These are phyloP conservation scores for Globisporangium iwayamae DNA, from an alignment of 352 stramenopile genomes.

Conservation along the genomic window DNA sequence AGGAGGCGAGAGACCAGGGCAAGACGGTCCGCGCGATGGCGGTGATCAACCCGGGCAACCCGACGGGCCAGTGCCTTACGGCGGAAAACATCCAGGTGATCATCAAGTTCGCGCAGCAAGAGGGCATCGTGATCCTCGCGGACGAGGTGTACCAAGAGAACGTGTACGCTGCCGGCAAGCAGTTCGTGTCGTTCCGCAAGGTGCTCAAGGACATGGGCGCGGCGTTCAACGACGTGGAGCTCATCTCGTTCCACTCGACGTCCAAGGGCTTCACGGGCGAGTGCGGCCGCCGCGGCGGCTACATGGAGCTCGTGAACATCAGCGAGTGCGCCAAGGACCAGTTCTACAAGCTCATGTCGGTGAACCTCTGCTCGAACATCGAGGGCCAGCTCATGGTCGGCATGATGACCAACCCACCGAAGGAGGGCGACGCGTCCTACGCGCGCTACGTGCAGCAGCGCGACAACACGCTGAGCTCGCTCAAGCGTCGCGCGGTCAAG, in stretches of 20 bases:
- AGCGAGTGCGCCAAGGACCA: constrained; percentile 90
- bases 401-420: constrained; percentile 97
- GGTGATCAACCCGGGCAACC: constrained; percentile 99
- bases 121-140: constrained; percentile 95
- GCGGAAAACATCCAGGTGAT: constrained; percentile 92
- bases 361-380: constrained; percentile 96
- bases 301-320: constrained; percentile 97
- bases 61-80: constrained; percentile 91
- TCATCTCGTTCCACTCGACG: constrained; percentile 98
- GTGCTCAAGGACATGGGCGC: constrained; percentile 89
- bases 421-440: constrained; percentile 87
- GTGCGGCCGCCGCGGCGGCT: constrained; percentile 95
- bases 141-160: constrained; percentile 99
- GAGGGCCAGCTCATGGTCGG: constrained; percentile 97
- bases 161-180: constrained; percentile 92
- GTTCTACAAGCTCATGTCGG: constrained; percentile 98
- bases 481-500: constrained; percentile 93
- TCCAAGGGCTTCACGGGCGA: constrained; percentile 99
- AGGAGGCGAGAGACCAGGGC: constrained; percentile 82
- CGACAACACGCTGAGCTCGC: constrained; percentile 88
- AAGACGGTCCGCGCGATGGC: constrained; percentile 94
- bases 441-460: constrained; percentile 90
- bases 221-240: constrained; percentile 88
- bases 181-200: constrained; percentile 96
- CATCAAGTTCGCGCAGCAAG: constrained; percentile 92